phyloP scores from a whole-genome alignment of 1,139 yeast genomes.

The Yamadazyma kanchanaburiensis region DNA sequence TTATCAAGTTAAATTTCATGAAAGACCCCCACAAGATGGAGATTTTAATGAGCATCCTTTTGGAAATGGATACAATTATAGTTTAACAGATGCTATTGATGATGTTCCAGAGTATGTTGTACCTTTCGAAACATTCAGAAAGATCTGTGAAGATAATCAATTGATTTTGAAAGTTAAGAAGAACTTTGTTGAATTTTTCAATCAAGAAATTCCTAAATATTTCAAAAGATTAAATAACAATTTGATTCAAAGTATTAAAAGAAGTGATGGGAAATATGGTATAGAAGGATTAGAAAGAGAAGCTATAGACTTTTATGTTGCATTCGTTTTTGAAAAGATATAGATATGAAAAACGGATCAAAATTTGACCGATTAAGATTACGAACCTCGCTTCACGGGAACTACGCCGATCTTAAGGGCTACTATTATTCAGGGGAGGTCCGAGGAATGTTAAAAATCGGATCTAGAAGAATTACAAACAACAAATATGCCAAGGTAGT shows the following conservation, averaged over 20 bases:
- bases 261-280: slow-evolving; percentile 78
- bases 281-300: slow-evolving; percentile 90
- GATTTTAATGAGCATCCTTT: slow-evolving; percentile 63
- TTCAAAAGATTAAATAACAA: slow-evolving; percentile 58
- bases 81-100: slow-evolving; percentile 88
- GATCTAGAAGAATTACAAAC: too few species aligned
- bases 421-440: too few species aligned
- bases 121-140: slow-evolving; percentile 84
- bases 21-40: slow-evolving; percentile 72
- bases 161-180: slow-evolving; percentile 68
- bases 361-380: too few species aligned
- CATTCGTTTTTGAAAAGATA: slow-evolving; percentile 72
- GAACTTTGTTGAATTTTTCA: slow-evolving; percentile 81
- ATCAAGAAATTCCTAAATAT: slow-evolving; percentile 70
- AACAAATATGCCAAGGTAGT: too few species aligned
- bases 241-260: slow-evolving; percentile 64
- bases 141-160: slow-evolving; percentile 80
- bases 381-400: too few species aligned
- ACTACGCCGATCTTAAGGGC: too few species aligned
- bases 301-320: slow-evolving; percentile 77
- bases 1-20: slow-evolving; percentile 75
- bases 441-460: too few species aligned
- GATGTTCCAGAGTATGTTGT: slow-evolving; percentile 98
- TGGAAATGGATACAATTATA: slow-evolving; percentile 83
- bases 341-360: too few species aligned